Percentiles rank a stretch among this genome's conserved stretches.
Evolutionary conservation across 2,329 filamentous ascomycete genomes (phyloP).

Genomic region (Fusarium agapanthi): DNA sequence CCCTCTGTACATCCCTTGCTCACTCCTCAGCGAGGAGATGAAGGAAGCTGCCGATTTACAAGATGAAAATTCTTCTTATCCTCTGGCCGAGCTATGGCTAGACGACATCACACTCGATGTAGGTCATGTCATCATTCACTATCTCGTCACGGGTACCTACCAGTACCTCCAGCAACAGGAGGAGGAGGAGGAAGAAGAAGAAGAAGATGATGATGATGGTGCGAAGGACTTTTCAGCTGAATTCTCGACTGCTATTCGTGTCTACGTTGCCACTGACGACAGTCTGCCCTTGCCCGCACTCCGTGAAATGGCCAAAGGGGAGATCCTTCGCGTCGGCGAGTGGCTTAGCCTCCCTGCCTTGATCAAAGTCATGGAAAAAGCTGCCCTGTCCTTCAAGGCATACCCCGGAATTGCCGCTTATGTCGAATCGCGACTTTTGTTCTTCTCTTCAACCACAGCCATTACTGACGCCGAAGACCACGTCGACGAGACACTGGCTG

Average conservation of each 20-base stretch:
- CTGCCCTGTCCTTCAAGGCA: background rate
- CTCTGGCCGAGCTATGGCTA: background rate
- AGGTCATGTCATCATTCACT: constrained; percentile 18
- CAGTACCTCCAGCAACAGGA: background rate
- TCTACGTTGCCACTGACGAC: background rate
- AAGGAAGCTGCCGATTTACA: background rate
- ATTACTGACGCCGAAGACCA: fast-evolving
- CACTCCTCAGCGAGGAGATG: background rate
- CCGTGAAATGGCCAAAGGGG: background rate
- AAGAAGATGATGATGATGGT: too few relatives aligned
- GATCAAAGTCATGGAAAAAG: background rate
- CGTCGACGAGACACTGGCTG: background rate
- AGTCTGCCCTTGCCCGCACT: background rate
- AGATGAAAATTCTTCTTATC: fast-evolving
- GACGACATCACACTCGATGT: background rate
- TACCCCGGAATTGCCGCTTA: background rate
- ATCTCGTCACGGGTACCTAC: background rate
- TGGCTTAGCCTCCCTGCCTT: background rate
- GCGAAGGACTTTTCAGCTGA: background rate
- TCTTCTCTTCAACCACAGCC: background rate
- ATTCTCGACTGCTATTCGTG: background rate
- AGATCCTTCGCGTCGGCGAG: background rate
- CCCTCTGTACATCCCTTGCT: background rate
- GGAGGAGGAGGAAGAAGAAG: fast-evolving
- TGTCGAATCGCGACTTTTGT: background rate